A percentile compares a stretch with the other conserved stretches of the same genome.
Conservation (phyloP, 306 rosid species). For the Benincasa hispida region DNA sequence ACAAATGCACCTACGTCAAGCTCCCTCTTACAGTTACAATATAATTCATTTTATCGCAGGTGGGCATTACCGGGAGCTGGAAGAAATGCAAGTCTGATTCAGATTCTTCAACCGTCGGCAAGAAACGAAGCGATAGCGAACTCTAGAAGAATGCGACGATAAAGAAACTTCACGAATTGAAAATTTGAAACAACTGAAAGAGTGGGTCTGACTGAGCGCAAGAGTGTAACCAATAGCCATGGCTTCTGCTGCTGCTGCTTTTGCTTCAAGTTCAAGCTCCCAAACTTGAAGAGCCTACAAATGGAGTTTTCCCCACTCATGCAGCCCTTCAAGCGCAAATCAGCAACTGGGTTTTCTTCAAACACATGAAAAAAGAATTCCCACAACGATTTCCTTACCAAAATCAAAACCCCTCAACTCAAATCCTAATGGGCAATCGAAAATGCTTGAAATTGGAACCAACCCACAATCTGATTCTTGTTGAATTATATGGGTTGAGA, state of each 20-base stretch:
- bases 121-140: slow-evolving; percentile 54
- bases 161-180: slow-evolving; percentile 28
- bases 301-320: slow-evolving; percentile 50
- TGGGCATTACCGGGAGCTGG: slow-evolving; percentile 19
- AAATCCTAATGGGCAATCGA: neutral
- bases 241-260: slow-evolving; percentile 23
- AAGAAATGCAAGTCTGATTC: slow-evolving; percentile 19
- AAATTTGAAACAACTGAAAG: slow-evolving; percentile 17
- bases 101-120: slow-evolving; percentile 39
- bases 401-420: neutral
- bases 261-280: slow-evolving; percentile 36
- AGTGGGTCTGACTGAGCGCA: slow-evolving; percentile 18
- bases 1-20: neutral
- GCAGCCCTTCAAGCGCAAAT: slow-evolving; percentile 39
- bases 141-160: slow-evolving; percentile 23
- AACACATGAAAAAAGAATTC: neutral
- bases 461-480: neutral
- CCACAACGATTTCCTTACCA: neutral
- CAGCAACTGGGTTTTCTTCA: slow-evolving; percentile 3
- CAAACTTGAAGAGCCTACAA: slow-evolving; percentile 38
- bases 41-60: too few relatives aligned
- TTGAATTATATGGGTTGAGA: neutral
- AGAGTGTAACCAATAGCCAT: slow-evolving; percentile 49
- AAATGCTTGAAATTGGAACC: neutral
- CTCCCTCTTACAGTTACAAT: neutral